Conservation (phyloP, 169 alveolate genomes). For the Plasmodium relictum region DNA sequence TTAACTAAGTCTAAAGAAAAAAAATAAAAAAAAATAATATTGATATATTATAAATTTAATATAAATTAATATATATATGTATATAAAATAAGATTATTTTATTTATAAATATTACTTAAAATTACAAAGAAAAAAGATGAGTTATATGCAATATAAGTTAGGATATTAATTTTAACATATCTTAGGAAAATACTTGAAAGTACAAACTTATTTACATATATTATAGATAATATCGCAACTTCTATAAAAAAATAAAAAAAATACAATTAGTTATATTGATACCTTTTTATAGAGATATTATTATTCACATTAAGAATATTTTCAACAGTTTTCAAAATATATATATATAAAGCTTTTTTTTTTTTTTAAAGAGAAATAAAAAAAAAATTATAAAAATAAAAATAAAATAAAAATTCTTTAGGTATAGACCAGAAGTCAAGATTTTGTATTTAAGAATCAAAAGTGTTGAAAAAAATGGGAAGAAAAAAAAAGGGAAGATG, state of each 20-base stretch:
- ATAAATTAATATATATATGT: too few species aligned
- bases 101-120: neutral
- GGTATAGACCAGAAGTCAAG: neutral
- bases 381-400: neutral
- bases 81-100: neutral
- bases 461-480: slow-evolving; percentile 3
- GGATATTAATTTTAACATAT: slow-evolving; percentile 8
- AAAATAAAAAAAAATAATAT: neutral
- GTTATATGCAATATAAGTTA: slow-evolving; percentile 17
- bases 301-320: too few species aligned
- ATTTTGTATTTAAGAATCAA: neutral
- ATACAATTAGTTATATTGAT: neutral
- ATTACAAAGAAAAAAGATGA: slow-evolving; percentile 6
- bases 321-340: too few species aligned
- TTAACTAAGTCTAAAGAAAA: slow-evolving; percentile 10
- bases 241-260: slow-evolving; percentile 10
- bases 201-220: slow-evolving; percentile 30
- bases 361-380: neutral
- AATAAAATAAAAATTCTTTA: neutral
- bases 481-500: neutral
- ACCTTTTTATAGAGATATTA: too few species aligned
- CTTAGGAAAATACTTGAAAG: slow-evolving; percentile 32
- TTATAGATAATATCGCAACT: slow-evolving; percentile 34
- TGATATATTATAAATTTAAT: too few species aligned
- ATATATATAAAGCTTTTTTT: too few species aligned